Base-by-base conservation (phyloP, 176 grass and related monocot genomes). In the Panicum miliaceum region DNA sequence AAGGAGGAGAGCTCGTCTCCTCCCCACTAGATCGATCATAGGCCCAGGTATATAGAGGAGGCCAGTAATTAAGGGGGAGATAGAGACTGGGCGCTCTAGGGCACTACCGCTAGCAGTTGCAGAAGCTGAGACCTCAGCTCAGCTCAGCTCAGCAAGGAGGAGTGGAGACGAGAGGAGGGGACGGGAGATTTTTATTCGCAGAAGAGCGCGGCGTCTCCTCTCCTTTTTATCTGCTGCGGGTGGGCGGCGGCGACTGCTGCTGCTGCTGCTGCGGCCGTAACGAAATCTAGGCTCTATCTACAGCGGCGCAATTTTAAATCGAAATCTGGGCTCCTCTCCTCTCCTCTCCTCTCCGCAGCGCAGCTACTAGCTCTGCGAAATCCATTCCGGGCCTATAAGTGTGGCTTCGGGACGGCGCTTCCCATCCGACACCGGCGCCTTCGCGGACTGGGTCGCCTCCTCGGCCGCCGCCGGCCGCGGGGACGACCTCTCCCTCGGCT, bases 321-420 rank as follows among this genome's bases (percentile, higher is more conserved):
- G 29, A 32, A 32, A 32, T 32, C 29, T 32, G 29, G 29, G 29
- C 29, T 32, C 29, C 29, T 32, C 29, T 32, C 0, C 18, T 22
- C 15, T 22, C 8, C 38, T 66, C 34, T 19, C 60, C 15, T 36
- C 13, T 18, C 0, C 64, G 7, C n/a, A 3, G 2, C 48, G 60
- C 79, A 18, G 64, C 42, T 32, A 32, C 29, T 32, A 54, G 18
- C 51, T 19, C 51, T 13, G 65, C 57, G 52, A 18, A 60, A 53
- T 68, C 68, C 68, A 15, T 26, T n/a, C 25, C 38, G 59, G 34
- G 10, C 52, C 36, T 70, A 86, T 75, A 90, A 91, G 81, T 81
- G 89, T 91, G 97, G 97, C 93, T 99, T 96, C 97, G 22, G 97
- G 93, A 76, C 94, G 97, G 88, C 87, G 97, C 84, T 96, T 99